Conservation (phyloP, 129 eudicot species). For the Oenanthe sinensis region DNA sequence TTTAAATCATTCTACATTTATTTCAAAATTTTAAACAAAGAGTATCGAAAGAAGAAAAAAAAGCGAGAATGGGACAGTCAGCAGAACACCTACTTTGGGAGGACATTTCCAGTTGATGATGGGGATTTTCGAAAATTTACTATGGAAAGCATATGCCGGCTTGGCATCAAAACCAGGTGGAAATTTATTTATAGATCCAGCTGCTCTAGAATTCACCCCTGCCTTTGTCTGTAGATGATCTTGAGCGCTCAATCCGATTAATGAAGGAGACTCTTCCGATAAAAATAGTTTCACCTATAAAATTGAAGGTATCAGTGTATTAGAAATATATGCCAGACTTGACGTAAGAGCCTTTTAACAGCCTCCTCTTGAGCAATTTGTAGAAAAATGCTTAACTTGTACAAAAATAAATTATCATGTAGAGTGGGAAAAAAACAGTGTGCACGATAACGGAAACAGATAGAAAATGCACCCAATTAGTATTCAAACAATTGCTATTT, state of each 20-base stretch:
- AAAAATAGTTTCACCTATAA: slow-evolving; percentile 68
- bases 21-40: background rate
- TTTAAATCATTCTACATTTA: background rate
- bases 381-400: background rate
- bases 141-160: slow-evolving; percentile 42
- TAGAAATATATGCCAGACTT: background rate
- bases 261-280: slow-evolving; percentile 83
- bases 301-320: slow-evolving; percentile 11
- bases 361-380: background rate
- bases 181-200: slow-evolving; percentile 47
- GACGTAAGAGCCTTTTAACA: background rate
- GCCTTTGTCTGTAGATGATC: slow-evolving; percentile 79
- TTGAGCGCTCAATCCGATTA: slow-evolving; percentile 58
- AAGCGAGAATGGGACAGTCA: background rate
- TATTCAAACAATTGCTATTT: background rate
- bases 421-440: background rate
- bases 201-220: slow-evolving; percentile 21
- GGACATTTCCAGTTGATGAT: slow-evolving; percentile 66
- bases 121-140: slow-evolving; percentile 53
- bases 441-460: background rate
- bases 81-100: slow-evolving; percentile 51
- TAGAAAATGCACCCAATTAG: background rate
- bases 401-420: background rate
- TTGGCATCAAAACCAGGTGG: slow-evolving; percentile 89
- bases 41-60: background rate